A percentile compares a stretch with the other conserved stretches of the same genome.
phyloP scores from a whole-genome alignment of 1,284 basidiomycete genomes.

The Ganoderma sinense region DNA sequence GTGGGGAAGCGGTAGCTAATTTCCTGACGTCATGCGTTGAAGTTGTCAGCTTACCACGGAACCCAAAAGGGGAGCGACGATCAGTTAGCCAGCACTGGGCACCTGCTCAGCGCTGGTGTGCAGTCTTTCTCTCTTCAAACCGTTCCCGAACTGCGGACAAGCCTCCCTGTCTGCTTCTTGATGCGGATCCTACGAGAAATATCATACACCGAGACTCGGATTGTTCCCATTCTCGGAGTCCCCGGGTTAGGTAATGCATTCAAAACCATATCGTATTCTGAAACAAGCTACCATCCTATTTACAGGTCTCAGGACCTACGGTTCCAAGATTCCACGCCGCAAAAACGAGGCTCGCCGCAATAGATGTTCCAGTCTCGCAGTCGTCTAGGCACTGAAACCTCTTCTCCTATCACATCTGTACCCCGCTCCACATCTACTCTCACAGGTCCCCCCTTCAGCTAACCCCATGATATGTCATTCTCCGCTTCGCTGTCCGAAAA shows the following conservation, averaged over 20 bases:
- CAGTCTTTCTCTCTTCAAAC: background rate
- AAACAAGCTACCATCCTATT: background rate
- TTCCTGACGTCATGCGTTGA: slow-evolving; percentile 26
- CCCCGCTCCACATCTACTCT: slow-evolving; percentile 22
- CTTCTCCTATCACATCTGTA: slow-evolving; percentile 16
- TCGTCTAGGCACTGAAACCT: slow-evolving; percentile 21
- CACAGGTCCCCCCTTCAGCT: slow-evolving; percentile 15
- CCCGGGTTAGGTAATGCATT: background rate
- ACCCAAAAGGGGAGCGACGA: slow-evolving; percentile 27
- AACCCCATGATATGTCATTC: slow-evolving; percentile 4
- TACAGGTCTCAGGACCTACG: background rate
- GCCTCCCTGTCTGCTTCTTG: background rate
- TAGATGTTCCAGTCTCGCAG: background rate
- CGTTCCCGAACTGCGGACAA: background rate
- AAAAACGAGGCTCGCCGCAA: slow-evolving; percentile 21
- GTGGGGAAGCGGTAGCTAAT: slow-evolving; percentile 7
- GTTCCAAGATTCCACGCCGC: slow-evolving; percentile 2
- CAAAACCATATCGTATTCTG: background rate
- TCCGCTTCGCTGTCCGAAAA: slow-evolving; percentile 3
- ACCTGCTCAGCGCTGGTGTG: background rate
- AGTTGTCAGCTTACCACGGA: slow-evolving; percentile 24
- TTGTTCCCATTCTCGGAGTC: background rate
- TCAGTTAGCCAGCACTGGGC: slow-evolving; percentile 9
- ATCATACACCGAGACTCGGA: background rate
- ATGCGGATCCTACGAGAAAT: background rate